These are phyloP conservation scores for Rhododendron molle DNA, from an alignment of 148 eudicot genomes.

Conservation along the genomic window DNA sequence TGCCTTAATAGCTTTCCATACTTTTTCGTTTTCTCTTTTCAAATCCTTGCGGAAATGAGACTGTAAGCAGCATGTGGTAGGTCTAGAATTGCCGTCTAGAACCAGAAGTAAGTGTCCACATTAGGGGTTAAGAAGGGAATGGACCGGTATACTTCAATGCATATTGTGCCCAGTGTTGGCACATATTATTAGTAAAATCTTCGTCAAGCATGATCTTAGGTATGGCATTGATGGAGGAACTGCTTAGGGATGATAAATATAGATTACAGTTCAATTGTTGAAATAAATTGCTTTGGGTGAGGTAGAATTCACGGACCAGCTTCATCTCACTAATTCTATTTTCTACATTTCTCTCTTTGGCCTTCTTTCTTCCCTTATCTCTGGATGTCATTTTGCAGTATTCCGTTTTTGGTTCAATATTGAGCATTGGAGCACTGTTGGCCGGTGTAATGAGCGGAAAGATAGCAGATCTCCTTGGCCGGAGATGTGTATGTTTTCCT, in stretches of 20 bases:
- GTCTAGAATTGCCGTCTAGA: not conserved
- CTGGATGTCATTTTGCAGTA: constrained; percentile 34
- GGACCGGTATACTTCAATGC: not conserved
- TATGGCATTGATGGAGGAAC: not conserved
- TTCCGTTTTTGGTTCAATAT: constrained; percentile 68
- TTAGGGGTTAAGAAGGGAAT: not conserved
- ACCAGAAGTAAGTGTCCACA: not conserved
- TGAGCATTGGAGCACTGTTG: constrained; percentile 64
- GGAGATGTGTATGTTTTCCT: constrained; percentile 52
- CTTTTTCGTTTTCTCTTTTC: not conserved
- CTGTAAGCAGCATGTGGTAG: not conserved
- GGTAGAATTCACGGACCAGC: not conserved
- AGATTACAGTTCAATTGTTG: not conserved
- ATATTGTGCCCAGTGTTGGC: not conserved
- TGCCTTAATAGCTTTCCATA: not conserved
- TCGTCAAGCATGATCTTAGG: not conserved
- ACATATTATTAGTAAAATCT: not conserved
- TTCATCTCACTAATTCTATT: not conserved
- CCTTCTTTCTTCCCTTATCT: not conserved
- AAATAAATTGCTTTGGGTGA: not conserved
- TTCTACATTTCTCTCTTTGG: not conserved
- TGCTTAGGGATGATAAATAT: not conserved
- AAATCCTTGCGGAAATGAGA: not conserved
- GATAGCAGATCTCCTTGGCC: constrained; percentile 55
- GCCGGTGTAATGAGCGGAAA: constrained; percentile 68